phyloP scores from a whole-genome alignment of 208 protist species.

The Crithidia expoeki region DNA sequence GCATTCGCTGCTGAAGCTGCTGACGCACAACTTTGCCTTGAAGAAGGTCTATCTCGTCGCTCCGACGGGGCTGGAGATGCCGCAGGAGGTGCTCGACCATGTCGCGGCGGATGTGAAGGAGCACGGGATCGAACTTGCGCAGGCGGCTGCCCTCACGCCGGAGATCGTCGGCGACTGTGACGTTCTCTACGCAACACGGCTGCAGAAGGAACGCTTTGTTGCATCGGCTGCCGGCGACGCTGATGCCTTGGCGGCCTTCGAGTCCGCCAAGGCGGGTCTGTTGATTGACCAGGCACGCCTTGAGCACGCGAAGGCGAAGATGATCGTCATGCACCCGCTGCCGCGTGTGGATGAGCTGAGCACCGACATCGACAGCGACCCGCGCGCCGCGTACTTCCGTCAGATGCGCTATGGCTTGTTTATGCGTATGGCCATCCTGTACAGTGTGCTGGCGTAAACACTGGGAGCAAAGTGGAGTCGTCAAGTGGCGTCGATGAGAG shows the following conservation, averaged over 20 bases:
- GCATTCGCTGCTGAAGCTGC: conserved; percentile 94
- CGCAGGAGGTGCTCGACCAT: conserved; percentile 70
- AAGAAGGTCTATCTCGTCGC: conserved; percentile 90
- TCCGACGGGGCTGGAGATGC: conserved; percentile 90
- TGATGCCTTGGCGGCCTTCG: conserved; percentile 82
- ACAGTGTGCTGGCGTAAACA: conserved; percentile 69
- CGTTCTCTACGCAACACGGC: conserved; percentile 97
- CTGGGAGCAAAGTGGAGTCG: background rate
- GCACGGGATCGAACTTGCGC: conserved; percentile 52
- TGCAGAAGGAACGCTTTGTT: conserved; percentile 98
- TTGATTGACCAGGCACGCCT: conserved; percentile 77
- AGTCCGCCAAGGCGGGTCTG: conserved; percentile 76
- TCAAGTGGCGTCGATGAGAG: background rate
- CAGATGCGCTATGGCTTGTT: conserved; percentile 98
- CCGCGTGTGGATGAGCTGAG: conserved; percentile 97
- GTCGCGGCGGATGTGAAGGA: conserved; percentile 46
- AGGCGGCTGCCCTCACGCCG: conserved; percentile 31
- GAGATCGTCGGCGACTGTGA: conserved; percentile 90
- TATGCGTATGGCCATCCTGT: conserved; percentile 98
- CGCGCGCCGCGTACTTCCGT: conserved; percentile 97
- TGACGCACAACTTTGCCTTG: conserved; percentile 89
- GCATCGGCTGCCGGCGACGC: conserved; percentile 44
- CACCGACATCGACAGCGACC: conserved; percentile 92
- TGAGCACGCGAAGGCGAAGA: conserved; percentile 74
- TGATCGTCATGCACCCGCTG: conserved; percentile 98